These are phyloP conservation scores for Eimeria necatrix DNA, from an alignment of 169 alveolate genomes.

Conservation along the genomic window DNA sequence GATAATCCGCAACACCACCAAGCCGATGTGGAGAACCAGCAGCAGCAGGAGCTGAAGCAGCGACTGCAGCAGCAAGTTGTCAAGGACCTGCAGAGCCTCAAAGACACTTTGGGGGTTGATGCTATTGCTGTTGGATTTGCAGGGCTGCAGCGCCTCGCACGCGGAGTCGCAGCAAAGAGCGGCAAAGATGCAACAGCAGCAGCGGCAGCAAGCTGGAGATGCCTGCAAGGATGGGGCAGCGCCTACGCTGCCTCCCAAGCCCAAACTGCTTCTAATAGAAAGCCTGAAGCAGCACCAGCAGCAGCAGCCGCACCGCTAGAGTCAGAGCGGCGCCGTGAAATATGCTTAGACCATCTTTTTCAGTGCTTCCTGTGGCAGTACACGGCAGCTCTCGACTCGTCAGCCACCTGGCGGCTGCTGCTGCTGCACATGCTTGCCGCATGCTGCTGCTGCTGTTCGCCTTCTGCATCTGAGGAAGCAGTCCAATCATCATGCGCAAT, in stretches of 20 bases:
- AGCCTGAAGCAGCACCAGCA: background rate
- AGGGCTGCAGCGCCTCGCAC: constrained; percentile 43
- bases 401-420: constrained; percentile 53
- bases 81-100: background rate
- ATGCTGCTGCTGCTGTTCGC: constrained; percentile 37
- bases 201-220: constrained; percentile 73
- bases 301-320: background rate
- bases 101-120: background rate
- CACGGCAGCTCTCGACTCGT: constrained; percentile 49
- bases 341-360: background rate
- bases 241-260: constrained; percentile 56
- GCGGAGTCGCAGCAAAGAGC: constrained; percentile 26
- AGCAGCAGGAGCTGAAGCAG: background rate
- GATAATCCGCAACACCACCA: background rate
- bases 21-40: background rate
- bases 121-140: constrained; percentile 36
- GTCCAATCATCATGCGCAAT: background rate
- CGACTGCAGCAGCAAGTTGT: background rate
- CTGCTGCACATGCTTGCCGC: constrained; percentile 71
- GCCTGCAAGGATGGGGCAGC: constrained; percentile 74
- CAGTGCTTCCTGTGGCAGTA: constrained; percentile 75
- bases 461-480: background rate
- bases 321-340: background rate
- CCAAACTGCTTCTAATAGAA: background rate
- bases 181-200: constrained; percentile 7